Base-by-base conservation (phyloP, 2,329 filamentous ascomycete species). In the Phyllosticta ampelicida region DNA sequence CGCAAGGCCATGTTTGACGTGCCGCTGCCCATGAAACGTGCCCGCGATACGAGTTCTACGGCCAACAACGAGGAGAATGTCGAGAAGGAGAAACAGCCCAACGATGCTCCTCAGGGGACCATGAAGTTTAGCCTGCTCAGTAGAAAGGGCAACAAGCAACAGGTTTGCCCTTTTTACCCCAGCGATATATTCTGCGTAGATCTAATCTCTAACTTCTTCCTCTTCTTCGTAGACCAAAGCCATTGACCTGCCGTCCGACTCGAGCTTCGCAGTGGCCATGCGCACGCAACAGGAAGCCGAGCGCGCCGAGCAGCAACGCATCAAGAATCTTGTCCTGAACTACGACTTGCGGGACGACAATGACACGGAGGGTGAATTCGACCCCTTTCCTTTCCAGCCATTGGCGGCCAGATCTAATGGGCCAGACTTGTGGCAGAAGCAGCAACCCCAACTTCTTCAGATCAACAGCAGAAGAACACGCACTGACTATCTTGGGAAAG, bases 91-190 rank as follows among this genome's bases (percentile, higher is more conserved):
- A 69, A 72, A 44, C 70, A 69, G n/a, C 59, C 67, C 21, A 66
- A 69, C 13, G 60, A 65, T 26, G 63, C 71, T 50, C 68, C 71
- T 11, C 61, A 64, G 21, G 75, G 79, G 13, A 97, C 86, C n/a
- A 96, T 97, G 90, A 91, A 94, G 2, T 99, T 99, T 73, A 94
- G 91, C 1, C 80, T 99, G 21, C 81, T 99, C 68, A 99, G 94
- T 30, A 97, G 96, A 79, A 89, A 86, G 68, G 94, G 94, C 60
- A 97, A 97, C 69, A 87, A 90, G 61, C 92, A 96, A 73, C 92
- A 96, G 82, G 89, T 90, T 67, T 65, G 74, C 26, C 58, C 21
- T 90, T 67, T 65, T 74, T 28, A 57, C 21, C 21, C n/a, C 18
- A 59, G 63, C 18, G 60, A 21, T 36, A 9, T 54, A 3, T 18